Evolutionary conservation across 2,329 filamentous ascomycete genomes (phyloP).

Genomic region (Cytospora paraplurivora): DNA sequence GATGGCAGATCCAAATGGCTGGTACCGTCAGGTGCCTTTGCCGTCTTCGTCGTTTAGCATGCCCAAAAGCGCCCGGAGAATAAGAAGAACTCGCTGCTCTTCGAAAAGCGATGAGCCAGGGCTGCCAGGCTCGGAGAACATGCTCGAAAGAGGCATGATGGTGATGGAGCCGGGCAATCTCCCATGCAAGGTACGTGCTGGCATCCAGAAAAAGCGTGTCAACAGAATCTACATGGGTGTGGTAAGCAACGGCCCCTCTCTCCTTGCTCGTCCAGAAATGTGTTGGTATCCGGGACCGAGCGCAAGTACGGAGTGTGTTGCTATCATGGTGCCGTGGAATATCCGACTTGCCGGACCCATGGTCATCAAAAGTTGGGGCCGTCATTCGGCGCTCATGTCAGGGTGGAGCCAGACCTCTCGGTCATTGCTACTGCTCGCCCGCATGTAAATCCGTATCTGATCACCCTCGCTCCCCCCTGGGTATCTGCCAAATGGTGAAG

Average conservation of each 20-base stretch:
- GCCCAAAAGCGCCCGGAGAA: not conserved
- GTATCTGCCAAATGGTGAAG: constrained; percentile 6
- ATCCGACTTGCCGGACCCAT: constrained; percentile 22
- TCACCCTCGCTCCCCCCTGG: not conserved
- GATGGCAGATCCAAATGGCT: constrained; percentile 18
- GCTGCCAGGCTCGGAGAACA: constrained; percentile 9
- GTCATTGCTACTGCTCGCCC: constrained; percentile 12
- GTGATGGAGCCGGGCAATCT: constrained; percentile 20
- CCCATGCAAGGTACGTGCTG: constrained; percentile 22
- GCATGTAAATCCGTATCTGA: constrained; percentile 18
- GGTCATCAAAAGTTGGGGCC: constrained; percentile 24
- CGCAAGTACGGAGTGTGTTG: not conserved
- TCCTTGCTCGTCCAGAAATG: constrained; percentile 19
- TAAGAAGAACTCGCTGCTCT: not conserved
- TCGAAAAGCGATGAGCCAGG: not conserved
- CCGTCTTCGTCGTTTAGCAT: not conserved
- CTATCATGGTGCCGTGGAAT: constrained; percentile 3
- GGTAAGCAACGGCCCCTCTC: constrained; percentile 10
- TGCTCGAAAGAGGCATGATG: constrained; percentile 14
- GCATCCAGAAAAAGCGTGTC: constrained; percentile 13
- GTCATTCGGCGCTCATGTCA: constrained; percentile 27
- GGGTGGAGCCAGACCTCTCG: constrained; percentile 21
- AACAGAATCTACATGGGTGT: constrained; percentile 11
- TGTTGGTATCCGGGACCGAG: constrained; percentile 14
- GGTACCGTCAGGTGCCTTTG: constrained; percentile 4